Evolutionary conservation across 1,284 basidiomycete species (phyloP).

Genomic region (Cutaneotrichosporon cyanovorans): DNA sequence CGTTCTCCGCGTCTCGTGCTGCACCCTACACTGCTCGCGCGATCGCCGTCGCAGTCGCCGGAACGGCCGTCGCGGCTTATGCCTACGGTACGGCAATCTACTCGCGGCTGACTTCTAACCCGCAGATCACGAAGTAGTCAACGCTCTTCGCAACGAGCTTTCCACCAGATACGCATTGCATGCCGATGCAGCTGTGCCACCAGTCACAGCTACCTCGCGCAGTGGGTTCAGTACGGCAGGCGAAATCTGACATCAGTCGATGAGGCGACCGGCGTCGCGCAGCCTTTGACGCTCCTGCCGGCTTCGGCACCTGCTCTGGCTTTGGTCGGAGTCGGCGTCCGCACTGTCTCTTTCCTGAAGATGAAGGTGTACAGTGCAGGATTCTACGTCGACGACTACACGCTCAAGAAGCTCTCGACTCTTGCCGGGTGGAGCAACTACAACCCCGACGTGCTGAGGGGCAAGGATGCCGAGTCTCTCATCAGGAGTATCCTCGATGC

Average conservation of each 20-base stretch:
- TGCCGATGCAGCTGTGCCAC: background rate
- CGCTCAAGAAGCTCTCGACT: slow-evolving; percentile 12
- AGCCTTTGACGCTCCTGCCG: slow-evolving; percentile 34
- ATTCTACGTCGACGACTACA: slow-evolving; percentile 47
- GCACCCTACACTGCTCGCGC: background rate
- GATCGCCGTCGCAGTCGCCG: background rate
- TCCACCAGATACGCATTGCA: background rate
- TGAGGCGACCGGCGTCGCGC: slow-evolving; percentile 38
- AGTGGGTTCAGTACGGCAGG: background rate
- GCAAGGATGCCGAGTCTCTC: slow-evolving; percentile 2
- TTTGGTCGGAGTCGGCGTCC: slow-evolving; percentile 51
- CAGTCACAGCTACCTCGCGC: too few relatives aligned
- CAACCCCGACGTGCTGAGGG: background rate
- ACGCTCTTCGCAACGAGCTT: background rate
- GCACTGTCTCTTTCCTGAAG: slow-evolving; percentile 51
- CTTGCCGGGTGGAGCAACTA: slow-evolving; percentile 1
- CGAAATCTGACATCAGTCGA: slow-evolving; percentile 25
- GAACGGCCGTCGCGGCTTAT: slow-evolving; percentile 3
- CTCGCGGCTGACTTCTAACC: background rate
- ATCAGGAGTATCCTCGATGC: slow-evolving; percentile 5
- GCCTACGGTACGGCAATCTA: background rate
- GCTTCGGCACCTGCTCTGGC: slow-evolving; percentile 27
- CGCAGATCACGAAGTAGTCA: background rate
- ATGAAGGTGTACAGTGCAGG: slow-evolving; percentile 51
- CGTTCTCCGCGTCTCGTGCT: background rate